A percentile compares a stretch with the other conserved stretches of the same genome.
Conservation (phyloP, 495 filamentous ascomycete genomes). For the Penicillium lagena region DNA sequence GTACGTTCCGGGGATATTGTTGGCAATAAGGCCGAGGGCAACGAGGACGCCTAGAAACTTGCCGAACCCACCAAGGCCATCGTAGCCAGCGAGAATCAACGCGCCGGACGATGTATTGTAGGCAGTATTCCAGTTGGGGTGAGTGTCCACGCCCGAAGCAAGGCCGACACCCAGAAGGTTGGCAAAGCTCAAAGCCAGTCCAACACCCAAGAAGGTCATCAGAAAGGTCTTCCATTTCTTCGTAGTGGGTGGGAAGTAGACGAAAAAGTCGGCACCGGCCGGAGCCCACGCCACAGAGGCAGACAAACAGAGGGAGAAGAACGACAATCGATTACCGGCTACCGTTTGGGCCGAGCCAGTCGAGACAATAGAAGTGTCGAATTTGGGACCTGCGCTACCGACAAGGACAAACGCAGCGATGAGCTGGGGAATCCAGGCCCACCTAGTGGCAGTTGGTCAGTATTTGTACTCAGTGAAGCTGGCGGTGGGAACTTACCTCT, state of each 20-base stretch:
- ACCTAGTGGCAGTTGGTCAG: constrained; percentile 26
- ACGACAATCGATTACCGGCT: constrained; percentile 55
- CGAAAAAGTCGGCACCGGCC: constrained; percentile 56
- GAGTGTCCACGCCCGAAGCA: constrained; percentile 50
- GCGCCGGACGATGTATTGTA: constrained; percentile 42
- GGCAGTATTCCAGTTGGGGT: constrained; percentile 49
- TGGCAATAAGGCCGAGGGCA: constrained; percentile 65
- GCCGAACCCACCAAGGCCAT: constrained; percentile 58
- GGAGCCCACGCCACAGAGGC: constrained; percentile 59
- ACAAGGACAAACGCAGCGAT: constrained; percentile 60
- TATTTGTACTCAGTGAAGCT: background rate
- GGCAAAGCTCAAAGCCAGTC: constrained; percentile 51
- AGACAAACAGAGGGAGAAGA: constrained; percentile 60
- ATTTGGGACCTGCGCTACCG: constrained; percentile 57
- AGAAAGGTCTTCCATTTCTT: constrained; percentile 25
- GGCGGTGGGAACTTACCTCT: constrained; percentile 40
- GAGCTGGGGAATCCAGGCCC: constrained; percentile 63
- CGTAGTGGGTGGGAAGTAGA: constrained; percentile 55
- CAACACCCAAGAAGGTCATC: constrained; percentile 41
- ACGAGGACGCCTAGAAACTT: constrained; percentile 66
- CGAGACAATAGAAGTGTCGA: constrained; percentile 49
- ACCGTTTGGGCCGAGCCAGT: constrained; percentile 45
- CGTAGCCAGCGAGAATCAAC: constrained; percentile 61
- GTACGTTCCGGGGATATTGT: constrained; percentile 64
- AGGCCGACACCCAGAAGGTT: constrained; percentile 64